These are phyloP conservation scores for Galeopsis tetrahit DNA, from an alignment of 257 asterid species.

Conservation along the genomic window DNA sequence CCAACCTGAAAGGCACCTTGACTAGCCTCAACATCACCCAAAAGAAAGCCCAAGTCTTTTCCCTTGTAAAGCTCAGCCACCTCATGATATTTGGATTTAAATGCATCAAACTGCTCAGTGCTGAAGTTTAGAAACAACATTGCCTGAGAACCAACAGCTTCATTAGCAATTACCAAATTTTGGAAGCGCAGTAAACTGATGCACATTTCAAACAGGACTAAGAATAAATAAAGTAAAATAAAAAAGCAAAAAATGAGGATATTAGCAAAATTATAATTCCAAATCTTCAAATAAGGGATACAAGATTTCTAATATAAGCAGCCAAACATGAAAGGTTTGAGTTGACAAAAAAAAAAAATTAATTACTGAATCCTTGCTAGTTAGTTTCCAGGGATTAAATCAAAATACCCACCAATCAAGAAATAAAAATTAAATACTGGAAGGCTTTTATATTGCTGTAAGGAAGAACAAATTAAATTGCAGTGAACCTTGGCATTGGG, in stretches of 20 bases:
- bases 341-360: slow-evolving; percentile 14
- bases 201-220: slow-evolving; percentile 11
- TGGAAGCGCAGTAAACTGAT: not conserved
- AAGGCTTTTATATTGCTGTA: not conserved
- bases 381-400: not conserved
- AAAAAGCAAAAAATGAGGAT: not conserved
- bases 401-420: slow-evolving; percentile 4
- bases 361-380: not conserved
- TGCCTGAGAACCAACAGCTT: slow-evolving; percentile 59
- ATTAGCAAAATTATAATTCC: not conserved
- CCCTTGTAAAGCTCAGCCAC: slow-evolving; percentile 77
- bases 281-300: slow-evolving; percentile 3
- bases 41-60: slow-evolving; percentile 63
- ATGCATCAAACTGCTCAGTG: slow-evolving; percentile 62
- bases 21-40: slow-evolving; percentile 87
- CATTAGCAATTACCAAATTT: slow-evolving; percentile 25
- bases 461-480: slow-evolving; percentile 23
- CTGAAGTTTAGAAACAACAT: slow-evolving; percentile 76
- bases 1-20: slow-evolving; percentile 94
- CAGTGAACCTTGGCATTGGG: slow-evolving; percentile 64
- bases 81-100: slow-evolving; percentile 70
- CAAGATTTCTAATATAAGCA: not conserved
- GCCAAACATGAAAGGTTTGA: not conserved
- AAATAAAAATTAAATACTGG: slow-evolving; percentile 2
- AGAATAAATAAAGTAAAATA: not conserved